Evolutionary conservation across 2,329 filamentous ascomycete species (phyloP), one percentile per base, ranked within the genome.

Genomic region (Chaetomium sp.): DNA sequence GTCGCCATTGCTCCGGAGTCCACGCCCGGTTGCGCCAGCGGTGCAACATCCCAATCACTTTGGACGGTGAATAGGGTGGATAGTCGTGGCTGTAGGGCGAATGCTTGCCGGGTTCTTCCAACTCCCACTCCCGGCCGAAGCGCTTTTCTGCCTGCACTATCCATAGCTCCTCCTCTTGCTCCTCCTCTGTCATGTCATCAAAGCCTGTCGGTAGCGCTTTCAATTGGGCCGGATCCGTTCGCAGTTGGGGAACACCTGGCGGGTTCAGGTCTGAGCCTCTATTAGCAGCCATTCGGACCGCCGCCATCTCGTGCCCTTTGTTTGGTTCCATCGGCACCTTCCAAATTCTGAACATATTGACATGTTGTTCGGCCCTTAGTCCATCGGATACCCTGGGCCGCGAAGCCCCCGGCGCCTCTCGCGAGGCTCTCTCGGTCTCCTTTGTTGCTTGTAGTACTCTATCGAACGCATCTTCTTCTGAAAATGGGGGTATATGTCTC

Each of bases 121-220:
- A 23, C 19, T 55, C 57, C 67, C 64, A 68, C n/a, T 65, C 60
- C 9, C n/a, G 8, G 13, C 54, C 58, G 8, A 67, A 38, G 12
- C 47, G 54, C 31, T 50, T 54, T 19, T 65, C 66, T n/a, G 47
- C 45, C 1, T 45, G 42, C 33, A 66, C 64, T 33, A 68, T 59
- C 66, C 64, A 68, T 1, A 68, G 57, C 35, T 68, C 64, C 27
- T 66, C 64, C 53, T 66, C 60, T 38, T 68, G 64, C 49, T 68
- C 66, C 12, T 16, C 10, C 1, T 57, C 23, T 16, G 63, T 49
- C 63, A 65, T 67, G n/a, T 55, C 47, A 31, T 57, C 45, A 19
- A 67, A 67, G 9, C 65, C 63, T 16, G 42, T 64, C 21, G 65
- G 65, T 9, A 67, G 50, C n/a, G 60, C 62, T 47, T 60, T 60